Base-by-base conservation (phyloP, 2,329 filamentous ascomycete genomes). In the Shiraia bambusicola region DNA sequence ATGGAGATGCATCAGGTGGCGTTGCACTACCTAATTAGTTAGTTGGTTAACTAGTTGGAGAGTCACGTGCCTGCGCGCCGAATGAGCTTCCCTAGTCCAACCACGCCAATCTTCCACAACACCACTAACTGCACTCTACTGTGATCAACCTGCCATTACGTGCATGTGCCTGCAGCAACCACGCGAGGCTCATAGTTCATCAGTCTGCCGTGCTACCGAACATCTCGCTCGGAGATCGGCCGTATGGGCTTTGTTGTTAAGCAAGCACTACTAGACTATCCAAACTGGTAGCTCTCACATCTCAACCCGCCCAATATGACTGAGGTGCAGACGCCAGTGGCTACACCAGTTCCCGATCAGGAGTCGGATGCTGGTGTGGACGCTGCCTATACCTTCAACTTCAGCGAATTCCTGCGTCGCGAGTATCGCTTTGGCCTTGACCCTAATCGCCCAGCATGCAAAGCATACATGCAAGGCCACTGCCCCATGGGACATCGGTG, bases 391-490 rank as follows among this genome's bases (percentile, higher is more conserved):
- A 81, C 75, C 56, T 95, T 96, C 76, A 81, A 81, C 68, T 95
- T 96, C 77, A 84, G 82, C 24, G 86, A 88, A 33, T 95, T 95
- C 73, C 82, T 95, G 27, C 85, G 85, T 53, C 76, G 83, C 48
- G 90, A 87, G 54, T 90, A 93, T 70, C 84, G 89, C 50, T 91
- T 94, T 71, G 87, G 87, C 51, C 83, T 95, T 37, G 82, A 88
- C 15, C 80, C 86, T 27, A 57, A 69, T 33, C 69, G 73, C 0
- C 88, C 91, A 30, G 76, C 87, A 64, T 97, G 93, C 76, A 88
- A 87, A 65, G 84, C 90, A 46, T 96, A 89, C 73, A 78, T 87
- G 47, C 81, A 88, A 48, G 90, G 89, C 29, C 86, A 91, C 71
- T 97, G 93, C 65, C 89, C 91, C 1, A 79, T 91, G 49, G 92